Evolutionary conservation across 106 monocot species (phyloP), one percentile per base, ranked within the genome.

Genomic region (Narthecium ossifragum): DNA sequence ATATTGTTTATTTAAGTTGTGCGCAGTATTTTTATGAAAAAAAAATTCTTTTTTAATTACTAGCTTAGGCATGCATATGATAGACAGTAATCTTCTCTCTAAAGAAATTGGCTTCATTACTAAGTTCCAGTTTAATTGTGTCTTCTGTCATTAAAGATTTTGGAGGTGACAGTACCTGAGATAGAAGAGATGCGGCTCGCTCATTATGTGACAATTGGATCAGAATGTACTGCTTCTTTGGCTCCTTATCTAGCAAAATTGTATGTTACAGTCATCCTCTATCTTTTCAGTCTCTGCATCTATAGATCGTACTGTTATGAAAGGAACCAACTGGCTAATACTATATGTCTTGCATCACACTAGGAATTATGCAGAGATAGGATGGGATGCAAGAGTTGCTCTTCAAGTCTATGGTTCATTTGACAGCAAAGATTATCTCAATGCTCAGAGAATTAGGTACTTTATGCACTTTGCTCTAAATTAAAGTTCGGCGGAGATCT

Each of bases 181-280:
- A 79, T 93, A 60, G 92, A 93, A 74, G 88, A 88, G 61, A 93
- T 93, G 92, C 81, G 92, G 6, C 61, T 93, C 11, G 84, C 88
- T 61, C 92, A 93, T 65, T 93, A 93, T 49, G 32, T 73, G 34
- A 93, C 92, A 24, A 93, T 93, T 58, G 92, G 81, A 46, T 81
- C 88, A 3, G 92, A 93, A 73, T 88, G 80, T 64, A 79, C 79
- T 10, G 68, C 85, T 46, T 84, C 85, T 25, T 73, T 93, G 61
- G 72, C 67, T 55, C 60, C 73, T 34, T 64, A 82, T 64, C 76
- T 93, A 38, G 69, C 65, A 36, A 85, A 88, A 18, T 32, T 88
- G 92, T 93, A 85, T 37, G 75, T 46, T 65, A 9, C 23, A 25
- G 4, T 63, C 17, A 26, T 18, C 33, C 14, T 43, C 17, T 43